Percentiles rank a stretch among this genome's conserved stretches.
These are phyloP conservation scores for Rhizopus sp. DNA, from an alignment of 371 early-diverging fungal genomes.

Conservation along the genomic window DNA sequence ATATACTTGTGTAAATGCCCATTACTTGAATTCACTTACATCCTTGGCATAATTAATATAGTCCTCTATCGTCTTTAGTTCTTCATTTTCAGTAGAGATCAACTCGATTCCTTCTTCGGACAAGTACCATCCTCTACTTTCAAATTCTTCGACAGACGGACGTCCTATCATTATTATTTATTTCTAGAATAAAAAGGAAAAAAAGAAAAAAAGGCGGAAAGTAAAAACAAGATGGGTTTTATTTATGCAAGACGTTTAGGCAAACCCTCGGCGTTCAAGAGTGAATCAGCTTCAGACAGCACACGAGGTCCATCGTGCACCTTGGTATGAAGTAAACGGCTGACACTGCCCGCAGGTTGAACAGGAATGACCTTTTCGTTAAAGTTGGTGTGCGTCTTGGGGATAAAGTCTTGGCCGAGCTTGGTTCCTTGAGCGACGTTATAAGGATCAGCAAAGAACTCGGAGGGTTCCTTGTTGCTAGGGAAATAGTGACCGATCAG, in stretches of 20 bases:
- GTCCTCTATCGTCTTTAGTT: constrained; percentile 20
- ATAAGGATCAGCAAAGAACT: constrained; percentile 70
- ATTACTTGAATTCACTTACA: constrained; percentile 18
- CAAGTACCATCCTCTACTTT: constrained; percentile 28
- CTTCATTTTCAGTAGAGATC: constrained; percentile 9
- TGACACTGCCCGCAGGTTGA: constrained; percentile 74
- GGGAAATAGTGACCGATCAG: constrained; percentile 89
- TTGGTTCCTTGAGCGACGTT: constrained; percentile 36
- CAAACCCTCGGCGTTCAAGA: constrained; percentile 61
- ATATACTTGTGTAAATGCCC: not conserved
- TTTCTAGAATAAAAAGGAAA: constrained; percentile 1
- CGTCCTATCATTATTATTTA: constrained; percentile 4
- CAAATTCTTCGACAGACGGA: constrained; percentile 18
- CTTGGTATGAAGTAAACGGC: constrained; percentile 86
- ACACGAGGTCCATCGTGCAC: constrained; percentile 95
- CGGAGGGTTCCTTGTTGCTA: constrained; percentile 31
- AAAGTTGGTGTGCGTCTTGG: constrained; percentile 44
- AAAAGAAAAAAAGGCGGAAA: not conserved
- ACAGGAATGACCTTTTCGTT: constrained; percentile 63
- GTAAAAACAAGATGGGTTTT: not conserved
- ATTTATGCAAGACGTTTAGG: constrained; percentile 47
- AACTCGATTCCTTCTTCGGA: constrained; percentile 27
- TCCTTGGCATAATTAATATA: constrained; percentile 34
- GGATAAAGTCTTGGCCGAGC: constrained; percentile 47
- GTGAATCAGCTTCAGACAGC: constrained; percentile 56